Evolutionary conservation across 2,329 filamentous ascomycete genomes (phyloP), one percentile per base, ranked within the genome.

Genomic region (Claviceps sp.): DNA sequence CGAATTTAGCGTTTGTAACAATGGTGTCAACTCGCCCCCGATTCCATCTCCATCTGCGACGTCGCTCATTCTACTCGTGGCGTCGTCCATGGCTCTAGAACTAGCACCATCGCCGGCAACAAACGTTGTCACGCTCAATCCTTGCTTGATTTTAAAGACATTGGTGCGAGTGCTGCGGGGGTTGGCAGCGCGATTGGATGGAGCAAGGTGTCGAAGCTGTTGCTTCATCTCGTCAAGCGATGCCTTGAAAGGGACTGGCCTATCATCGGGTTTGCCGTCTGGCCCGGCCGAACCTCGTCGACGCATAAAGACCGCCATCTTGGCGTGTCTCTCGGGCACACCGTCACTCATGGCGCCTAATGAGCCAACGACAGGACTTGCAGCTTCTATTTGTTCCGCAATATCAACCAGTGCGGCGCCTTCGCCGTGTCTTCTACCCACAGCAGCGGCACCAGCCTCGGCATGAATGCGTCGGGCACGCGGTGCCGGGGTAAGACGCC

Each of bases 401-500:
- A 79, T 65, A 30, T 70, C 64, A 18, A 67, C 61, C 20, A 70
- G 58, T 24, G 64, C 56, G 2, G 63, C 50, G 20, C 57, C 57
- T 30, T 66, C 65, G 8, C 60, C 58, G 2, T 59, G 56, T 55
- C 63, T 66, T 46, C 60, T 67, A 34, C 58, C 64, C 7, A 63
- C 62, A 14, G 62, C 61, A 6, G 64, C 63, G 5, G 65, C 62
- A 4, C 62, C 62, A 6, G 63, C 61, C 40, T 64, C 64, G 34
- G 62, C 61, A 14, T 69, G 76, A 22, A 63, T 67, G 34, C 72
- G 77, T 52, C 85, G 80, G 45, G 82, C 82, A 62, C 88, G 85
- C 1, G 91, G 91, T 1, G 90, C 89, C 1, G 89, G 89, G 20
- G 85, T 81, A 61, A 94, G 79, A 50, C 93, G 87, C 53, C 93